These are phyloP conservation scores for Castanospermum australe DNA, from an alignment of 306 rosid genomes.

Conservation along the genomic window DNA sequence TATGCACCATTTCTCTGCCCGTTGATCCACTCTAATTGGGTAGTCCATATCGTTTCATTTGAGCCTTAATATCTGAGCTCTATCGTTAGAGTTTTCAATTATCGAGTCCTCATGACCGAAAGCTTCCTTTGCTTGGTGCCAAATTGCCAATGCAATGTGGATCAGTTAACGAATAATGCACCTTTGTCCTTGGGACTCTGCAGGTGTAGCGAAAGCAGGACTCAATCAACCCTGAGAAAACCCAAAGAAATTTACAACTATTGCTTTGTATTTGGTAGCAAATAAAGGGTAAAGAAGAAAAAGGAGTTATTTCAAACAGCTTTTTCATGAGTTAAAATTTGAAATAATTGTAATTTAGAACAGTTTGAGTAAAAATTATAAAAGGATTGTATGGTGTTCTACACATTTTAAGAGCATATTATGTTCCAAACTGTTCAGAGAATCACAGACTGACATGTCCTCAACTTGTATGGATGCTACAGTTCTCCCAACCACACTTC, in stretches of 20 bases:
- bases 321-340: not conserved
- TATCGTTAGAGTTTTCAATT: not conserved
- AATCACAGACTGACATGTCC: too few species aligned
- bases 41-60: too few species aligned
- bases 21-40: too few species aligned
- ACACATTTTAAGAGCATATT: not conserved
- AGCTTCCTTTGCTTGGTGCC: not conserved
- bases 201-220: not conserved
- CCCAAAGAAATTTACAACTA: too few species aligned
- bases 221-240: too few species aligned
- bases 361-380: not conserved
- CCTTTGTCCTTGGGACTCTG: too few species aligned
- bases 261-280: too few species aligned
- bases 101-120: not conserved
- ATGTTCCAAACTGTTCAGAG: too few species aligned
- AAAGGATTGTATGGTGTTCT: not conserved
- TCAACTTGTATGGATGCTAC: too few species aligned
- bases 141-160: not conserved
- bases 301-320: not conserved
- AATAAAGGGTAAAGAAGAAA: too few species aligned
- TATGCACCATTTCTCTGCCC: not conserved
- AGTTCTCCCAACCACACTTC: too few species aligned
- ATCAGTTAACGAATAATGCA: not conserved
- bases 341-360: not conserved
- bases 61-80: too few species aligned